Base-by-base conservation (phyloP, 495 filamentous ascomycete species). In the Patellaria atrata region DNA sequence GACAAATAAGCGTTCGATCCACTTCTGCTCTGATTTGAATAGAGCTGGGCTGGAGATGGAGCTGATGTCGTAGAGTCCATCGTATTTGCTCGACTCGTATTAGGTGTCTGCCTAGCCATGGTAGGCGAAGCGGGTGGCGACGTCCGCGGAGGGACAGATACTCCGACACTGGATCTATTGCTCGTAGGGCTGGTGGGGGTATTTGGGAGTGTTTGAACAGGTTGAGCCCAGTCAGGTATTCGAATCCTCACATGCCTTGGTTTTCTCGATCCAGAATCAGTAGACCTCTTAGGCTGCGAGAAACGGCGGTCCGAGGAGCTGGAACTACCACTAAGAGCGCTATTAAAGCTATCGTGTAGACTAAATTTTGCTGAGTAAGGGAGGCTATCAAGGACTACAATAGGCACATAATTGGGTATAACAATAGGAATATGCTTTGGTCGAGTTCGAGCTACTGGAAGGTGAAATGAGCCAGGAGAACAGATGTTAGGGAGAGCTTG, bases 31-130 rank as follows among this genome's bases (percentile, higher is more conserved):
- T 43, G 32, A 25, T 38, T 41, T 0, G 48, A 30, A 34, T 53
- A 45, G 9, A 56, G 44, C 29, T 54, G 51, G 5, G 37, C 43
- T 48, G 57, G 50, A 7, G 60, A 64, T 12, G 55, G 53, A 5
- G 53, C 55, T n/a, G 72, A 67, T 14, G 50, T 63, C 20, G 56
- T 56, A 15, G 75, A 73, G 41, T 80, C 76, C 59, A 77, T 71
- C 0, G 68, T 73, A 48, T 61, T 70, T 15, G 64, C 61, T 35
- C 67, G 54, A 48, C 52, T 57, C 25, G 51, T 50, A 22, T 51
- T 48, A 37, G 53, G 50, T 22, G 53, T 53, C 21, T 56, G 53
- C 9, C 54, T 43, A 32, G 54, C 46, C 56, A 57, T 58, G 31
- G 43, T 53, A 27, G 43, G 41, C 27, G 45, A 41, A 31, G 42